These are phyloP conservation scores for Aspergillus unguis DNA, from an alignment of 2,329 filamentous ascomycete genomes.

Conservation along the genomic window DNA sequence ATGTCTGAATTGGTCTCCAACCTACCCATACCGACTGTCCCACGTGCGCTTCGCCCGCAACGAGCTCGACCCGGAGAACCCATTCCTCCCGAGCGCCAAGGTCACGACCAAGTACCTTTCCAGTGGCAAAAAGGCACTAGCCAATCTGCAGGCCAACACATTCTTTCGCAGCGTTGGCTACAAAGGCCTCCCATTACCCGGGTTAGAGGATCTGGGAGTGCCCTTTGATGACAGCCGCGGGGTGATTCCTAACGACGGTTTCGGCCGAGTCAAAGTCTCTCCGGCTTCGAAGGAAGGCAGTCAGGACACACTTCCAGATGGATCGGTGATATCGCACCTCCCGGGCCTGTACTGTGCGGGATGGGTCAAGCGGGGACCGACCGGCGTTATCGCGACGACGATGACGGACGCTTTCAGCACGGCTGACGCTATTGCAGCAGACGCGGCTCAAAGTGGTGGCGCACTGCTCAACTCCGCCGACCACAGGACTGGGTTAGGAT, in stretches of 20 bases:
- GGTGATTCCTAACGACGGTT: constrained; percentile 76
- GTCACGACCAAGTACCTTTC: constrained; percentile 46
- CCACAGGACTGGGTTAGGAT: constrained; percentile 56
- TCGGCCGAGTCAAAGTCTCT: constrained; percentile 64
- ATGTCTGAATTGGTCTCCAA: constrained; percentile 57
- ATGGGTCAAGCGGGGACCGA: constrained; percentile 94
- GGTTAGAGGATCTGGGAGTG: constrained; percentile 69
- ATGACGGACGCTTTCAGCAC: constrained; percentile 94
- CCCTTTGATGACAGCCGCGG: constrained; percentile 73
- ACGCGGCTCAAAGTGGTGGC: constrained; percentile 55
- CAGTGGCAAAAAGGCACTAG: constrained; percentile 47
- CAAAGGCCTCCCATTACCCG: constrained; percentile 72
- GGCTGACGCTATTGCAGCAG: constrained; percentile 75
- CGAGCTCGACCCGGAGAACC: constrained; percentile 46
- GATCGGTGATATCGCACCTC: constrained; percentile 49
- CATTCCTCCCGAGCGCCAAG: constrained; percentile 51
- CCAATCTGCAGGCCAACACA: constrained; percentile 61
- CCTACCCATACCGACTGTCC: constrained; percentile 52
- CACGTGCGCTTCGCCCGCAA: constrained; percentile 65
- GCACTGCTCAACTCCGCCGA: constrained; percentile 48
- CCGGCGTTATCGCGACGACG: constrained; percentile 91
- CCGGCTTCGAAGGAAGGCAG: constrained; percentile 21
- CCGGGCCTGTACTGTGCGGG: constrained; percentile 87
- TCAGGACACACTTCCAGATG: constrained; percentile 26
- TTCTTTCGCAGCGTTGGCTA: constrained; percentile 97